phyloP scores from a whole-genome alignment of 2,329 filamentous ascomycete species.

The Colletotrichum somersetense region DNA sequence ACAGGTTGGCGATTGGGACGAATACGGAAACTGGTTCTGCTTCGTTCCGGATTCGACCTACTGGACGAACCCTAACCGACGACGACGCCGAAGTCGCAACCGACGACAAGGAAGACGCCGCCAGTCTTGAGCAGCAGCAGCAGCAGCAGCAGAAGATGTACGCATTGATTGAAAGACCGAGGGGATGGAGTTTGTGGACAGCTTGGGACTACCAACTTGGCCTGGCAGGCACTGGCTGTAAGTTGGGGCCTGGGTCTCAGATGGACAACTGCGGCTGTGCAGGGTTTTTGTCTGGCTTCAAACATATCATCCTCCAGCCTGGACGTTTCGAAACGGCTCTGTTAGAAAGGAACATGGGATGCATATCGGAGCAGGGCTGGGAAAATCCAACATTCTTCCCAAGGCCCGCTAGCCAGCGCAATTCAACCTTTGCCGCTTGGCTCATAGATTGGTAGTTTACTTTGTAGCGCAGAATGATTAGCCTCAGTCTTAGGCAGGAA shows the following conservation, averaged over 20 bases:
- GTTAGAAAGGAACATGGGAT: neutral
- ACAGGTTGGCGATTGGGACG: neutral
- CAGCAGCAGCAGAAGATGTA: neutral
- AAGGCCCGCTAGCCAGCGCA: neutral
- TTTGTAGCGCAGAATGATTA: neutral
- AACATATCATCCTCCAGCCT: neutral
- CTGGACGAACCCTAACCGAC: too few relatives aligned
- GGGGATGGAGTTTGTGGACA: neutral
- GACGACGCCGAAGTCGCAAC: neutral
- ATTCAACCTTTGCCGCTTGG: neutral
- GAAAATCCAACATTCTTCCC: conserved; percentile 1
- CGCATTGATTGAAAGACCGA: neutral
- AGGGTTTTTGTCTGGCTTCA: neutral
- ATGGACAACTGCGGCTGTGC: neutral
- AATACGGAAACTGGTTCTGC: neutral
- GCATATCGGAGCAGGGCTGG: neutral
- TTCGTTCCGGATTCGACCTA: too few relatives aligned
- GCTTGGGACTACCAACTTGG: neutral
- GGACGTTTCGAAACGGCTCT: neutral
- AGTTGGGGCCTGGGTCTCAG: neutral
- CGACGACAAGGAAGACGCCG: neutral
- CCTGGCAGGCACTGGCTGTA: neutral
- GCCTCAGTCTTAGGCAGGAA: neutral
- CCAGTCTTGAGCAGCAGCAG: neutral
- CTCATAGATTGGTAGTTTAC: neutral